A percentile compares a stretch with the other conserved stretches of the same genome.
Evolutionary conservation across 306 rosid genomes (phyloP).

Genomic region (Vigna mungo): DNA sequence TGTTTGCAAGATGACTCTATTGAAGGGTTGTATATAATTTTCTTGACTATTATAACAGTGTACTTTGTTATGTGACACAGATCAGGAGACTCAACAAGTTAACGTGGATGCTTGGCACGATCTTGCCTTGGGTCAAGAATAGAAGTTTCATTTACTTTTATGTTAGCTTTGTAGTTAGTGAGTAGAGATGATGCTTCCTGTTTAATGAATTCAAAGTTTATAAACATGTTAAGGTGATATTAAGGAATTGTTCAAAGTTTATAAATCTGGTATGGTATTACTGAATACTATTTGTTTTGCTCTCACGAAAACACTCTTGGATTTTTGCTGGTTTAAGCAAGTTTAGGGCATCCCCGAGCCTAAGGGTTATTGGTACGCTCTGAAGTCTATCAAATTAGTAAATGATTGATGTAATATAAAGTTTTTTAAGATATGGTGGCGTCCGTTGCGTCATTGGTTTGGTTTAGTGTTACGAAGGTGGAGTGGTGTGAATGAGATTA

Average conservation of each 20-base stretch:
- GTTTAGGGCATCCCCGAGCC: neutral
- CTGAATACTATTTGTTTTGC: neutral
- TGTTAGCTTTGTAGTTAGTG: slow-evolving; percentile 24
- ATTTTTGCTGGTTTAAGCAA: slow-evolving; percentile 26
- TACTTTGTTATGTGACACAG: slow-evolving; percentile 44
- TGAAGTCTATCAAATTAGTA: slow-evolving; percentile 8
- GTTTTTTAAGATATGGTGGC: neutral
- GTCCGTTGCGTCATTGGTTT: neutral
- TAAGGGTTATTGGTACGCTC: neutral
- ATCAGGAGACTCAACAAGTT: slow-evolving; percentile 56
- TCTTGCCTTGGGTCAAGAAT: slow-evolving; percentile 57
- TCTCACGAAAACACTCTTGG: slow-evolving; percentile 5
- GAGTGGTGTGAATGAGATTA: neutral
- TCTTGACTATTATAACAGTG: slow-evolving; percentile 18
- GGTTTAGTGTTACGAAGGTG: neutral
- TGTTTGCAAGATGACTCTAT: neutral
- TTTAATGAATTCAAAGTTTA: slow-evolving; percentile 8
- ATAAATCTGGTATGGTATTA: slow-evolving; percentile 2
- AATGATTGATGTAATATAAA: neutral
- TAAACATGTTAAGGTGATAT: slow-evolving; percentile 7
- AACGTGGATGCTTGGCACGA: slow-evolving; percentile 60
- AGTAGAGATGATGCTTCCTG: slow-evolving; percentile 32
- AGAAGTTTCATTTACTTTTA: slow-evolving; percentile 25
- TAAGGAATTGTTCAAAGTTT: slow-evolving; percentile 20
- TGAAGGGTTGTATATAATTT: slow-evolving; percentile 20